These are phyloP conservation scores for Fraxinus cuspidata DNA, from an alignment of 257 asterid genomes.

Conservation along the genomic window DNA sequence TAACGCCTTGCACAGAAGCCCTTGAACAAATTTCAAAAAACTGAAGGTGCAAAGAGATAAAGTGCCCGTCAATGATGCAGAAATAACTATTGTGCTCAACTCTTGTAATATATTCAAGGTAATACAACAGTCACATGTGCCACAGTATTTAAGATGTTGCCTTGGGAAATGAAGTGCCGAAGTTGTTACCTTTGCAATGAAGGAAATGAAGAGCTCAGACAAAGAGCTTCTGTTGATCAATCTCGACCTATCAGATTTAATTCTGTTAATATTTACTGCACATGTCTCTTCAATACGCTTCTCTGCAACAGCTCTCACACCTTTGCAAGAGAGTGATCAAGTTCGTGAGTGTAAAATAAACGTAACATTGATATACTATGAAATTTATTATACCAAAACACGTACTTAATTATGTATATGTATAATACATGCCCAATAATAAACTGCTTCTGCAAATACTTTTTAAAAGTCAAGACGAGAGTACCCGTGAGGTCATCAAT, in stretches of 20 bases:
- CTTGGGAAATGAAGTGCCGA: conserved; percentile 6
- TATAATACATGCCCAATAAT: background rate
- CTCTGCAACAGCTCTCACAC: conserved; percentile 81
- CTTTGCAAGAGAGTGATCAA: conserved; percentile 43
- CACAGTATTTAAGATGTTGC: background rate
- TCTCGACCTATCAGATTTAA: conserved; percentile 57
- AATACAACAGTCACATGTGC: background rate
- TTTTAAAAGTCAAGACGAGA: conserved; percentile 1
- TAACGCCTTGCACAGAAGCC: conserved; percentile 69
- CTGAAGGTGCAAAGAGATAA: conserved; percentile 51
- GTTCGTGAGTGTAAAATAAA: conserved; percentile 15
- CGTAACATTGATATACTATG: background rate
- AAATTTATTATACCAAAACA: background rate
- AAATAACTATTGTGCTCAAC: conserved; percentile 3
- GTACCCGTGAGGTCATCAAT: conserved; percentile 77
- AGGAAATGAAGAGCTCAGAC: conserved; percentile 76
- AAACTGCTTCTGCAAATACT: background rate
- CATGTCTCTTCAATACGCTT: conserved; percentile 67
- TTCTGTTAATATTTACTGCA: conserved; percentile 55
- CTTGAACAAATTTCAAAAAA: conserved; percentile 63
- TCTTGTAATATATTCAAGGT: background rate
- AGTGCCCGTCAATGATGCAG: conserved; percentile 32
- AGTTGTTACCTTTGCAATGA: conserved; percentile 62
- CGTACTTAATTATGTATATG: background rate
- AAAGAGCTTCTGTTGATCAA: conserved; percentile 60